A percentile compares a stretch with the other conserved stretches of the same genome.
phyloP scores from a whole-genome alignment of 2,329 filamentous ascomycete species.

The Trichophaea hybrida region DNA sequence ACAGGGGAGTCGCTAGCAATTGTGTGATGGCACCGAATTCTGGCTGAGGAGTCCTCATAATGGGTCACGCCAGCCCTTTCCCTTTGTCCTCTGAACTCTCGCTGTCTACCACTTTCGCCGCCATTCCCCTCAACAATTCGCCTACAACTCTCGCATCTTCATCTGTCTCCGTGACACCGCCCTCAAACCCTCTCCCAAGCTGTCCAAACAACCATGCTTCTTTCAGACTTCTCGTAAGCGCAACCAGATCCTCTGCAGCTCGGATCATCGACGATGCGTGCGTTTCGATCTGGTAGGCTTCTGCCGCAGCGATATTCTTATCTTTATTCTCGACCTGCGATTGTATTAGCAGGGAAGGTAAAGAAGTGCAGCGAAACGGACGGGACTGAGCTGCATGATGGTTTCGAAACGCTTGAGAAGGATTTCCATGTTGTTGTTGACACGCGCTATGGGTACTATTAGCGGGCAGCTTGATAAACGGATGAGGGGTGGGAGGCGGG shows the following conservation, averaged over 20 bases:
- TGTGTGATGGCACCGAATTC: no score
- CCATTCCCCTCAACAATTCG: conserved; percentile 29
- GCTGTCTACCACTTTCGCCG: not conserved
- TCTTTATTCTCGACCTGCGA: conserved; percentile 38
- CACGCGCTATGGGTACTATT: conserved; percentile 30
- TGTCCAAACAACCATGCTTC: conserved; percentile 54
- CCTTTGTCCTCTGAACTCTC: not conserved
- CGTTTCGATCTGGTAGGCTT: conserved; percentile 44
- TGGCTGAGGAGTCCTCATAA: no score
- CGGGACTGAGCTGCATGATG: conserved; percentile 41
- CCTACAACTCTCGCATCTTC: conserved; percentile 36
- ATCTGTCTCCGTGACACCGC: conserved; percentile 34
- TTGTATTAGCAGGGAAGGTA: not conserved
- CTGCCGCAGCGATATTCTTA: conserved; percentile 42
- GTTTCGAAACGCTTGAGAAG: conserved; percentile 42
- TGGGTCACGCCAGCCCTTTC: no score
- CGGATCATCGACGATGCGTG: conserved; percentile 46
- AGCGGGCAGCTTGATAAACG: not conserved
- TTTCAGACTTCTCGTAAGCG: conserved; percentile 47
- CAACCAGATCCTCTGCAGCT: conserved; percentile 47
- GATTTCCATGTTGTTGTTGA: conserved; percentile 35
- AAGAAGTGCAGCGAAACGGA: conserved; percentile 23
- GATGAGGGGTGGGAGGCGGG: not conserved
- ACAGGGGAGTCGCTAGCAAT: no score
- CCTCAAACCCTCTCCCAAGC: conserved; percentile 31